Evolutionary conservation across 192 early-diverging fungal genomes (phyloP).

Genomic region (Podila epigama): DNA sequence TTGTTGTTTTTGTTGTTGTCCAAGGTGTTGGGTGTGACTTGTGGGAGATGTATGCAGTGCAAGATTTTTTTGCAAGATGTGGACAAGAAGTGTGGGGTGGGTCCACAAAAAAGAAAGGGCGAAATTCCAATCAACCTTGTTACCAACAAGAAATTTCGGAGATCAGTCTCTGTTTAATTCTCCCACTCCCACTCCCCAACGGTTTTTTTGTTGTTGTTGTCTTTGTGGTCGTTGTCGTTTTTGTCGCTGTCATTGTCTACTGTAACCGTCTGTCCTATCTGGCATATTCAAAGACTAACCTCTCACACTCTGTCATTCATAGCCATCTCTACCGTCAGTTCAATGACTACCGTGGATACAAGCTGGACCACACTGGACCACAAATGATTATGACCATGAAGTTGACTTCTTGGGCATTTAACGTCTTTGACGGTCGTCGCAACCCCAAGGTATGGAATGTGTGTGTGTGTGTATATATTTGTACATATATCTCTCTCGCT

Average conservation of each 20-base stretch:
- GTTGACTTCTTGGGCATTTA: slow-evolving; percentile 87
- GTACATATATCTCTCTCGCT: neutral
- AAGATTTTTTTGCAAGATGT: neutral
- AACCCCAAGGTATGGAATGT: slow-evolving; percentile 29
- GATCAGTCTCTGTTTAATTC: neutral
- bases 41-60: too few relatives aligned
- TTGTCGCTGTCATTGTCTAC: too few relatives aligned
- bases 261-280: too few relatives aligned
- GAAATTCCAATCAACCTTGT: slow-evolving; percentile 2
- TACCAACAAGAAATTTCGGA: neutral
- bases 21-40: too few relatives aligned
- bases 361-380: slow-evolving; percentile 87
- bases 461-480: neutral
- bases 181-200: slow-evolving; percentile 3
- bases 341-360: slow-evolving; percentile 53
- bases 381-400: slow-evolving; percentile 98
- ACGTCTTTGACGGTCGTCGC: slow-evolving; percentile 77
- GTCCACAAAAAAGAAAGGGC: neutral
- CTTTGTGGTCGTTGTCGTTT: too few relatives aligned
- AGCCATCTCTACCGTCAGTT: slow-evolving; percentile 62
- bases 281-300: neutral
- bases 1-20: too few relatives aligned
- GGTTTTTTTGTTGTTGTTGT: slow-evolving; percentile 14
- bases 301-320: neutral
- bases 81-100: neutral